Base-by-base conservation (phyloP, 352 stramenopile genomes). In the Phytophthora melonis region DNA sequence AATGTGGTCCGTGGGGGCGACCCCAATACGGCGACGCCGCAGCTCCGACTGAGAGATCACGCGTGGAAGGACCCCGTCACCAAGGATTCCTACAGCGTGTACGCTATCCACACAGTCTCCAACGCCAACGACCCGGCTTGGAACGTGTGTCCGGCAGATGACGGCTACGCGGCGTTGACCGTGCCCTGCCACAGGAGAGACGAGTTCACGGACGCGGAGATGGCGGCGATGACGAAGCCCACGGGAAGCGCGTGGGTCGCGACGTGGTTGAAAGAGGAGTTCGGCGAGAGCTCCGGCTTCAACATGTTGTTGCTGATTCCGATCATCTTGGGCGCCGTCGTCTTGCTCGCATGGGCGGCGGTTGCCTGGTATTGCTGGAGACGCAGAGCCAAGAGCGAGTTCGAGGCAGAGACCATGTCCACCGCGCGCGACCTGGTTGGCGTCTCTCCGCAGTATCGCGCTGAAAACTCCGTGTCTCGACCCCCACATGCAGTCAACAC, bases 401-500 rank as follows among this genome's bases (percentile, higher is more conserved):
- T 54, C 11, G 55, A 70, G 3, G 36, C 4, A 3, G 45, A 64
- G 18, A 32, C 52, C 5, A 23, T 66, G 14, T 61, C 49, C 25
- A 66, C 55, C 4, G 66, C 52, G 6, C 54, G 52, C 39, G 70
- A 73, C 9, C 34, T 77, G 34, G 45, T 3, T 50, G 45, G n/a
- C 14, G 21, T 39, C 3, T 77, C 65, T 55, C 65, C 70, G 14
- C 34, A 63, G 14, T 77, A 74, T 34, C 2, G 56, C 32, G 23
- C 60, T 74, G 78, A 36, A 86, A 75, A 32, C 58, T 71, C 25
- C 47, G 53, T 63, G 84, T 72, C 76, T 77, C 76, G 45, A 67
- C 81, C 25, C 75, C 60, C 54, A 3, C 47, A 52, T 19, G 30
- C 6, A 39, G 45, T 32, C 18, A 41, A n/a, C 19, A 70, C 54